These are phyloP conservation scores for Verticillium klebahnii DNA, from an alignment of 2,329 filamentous ascomycete genomes.

Conservation along the genomic window DNA sequence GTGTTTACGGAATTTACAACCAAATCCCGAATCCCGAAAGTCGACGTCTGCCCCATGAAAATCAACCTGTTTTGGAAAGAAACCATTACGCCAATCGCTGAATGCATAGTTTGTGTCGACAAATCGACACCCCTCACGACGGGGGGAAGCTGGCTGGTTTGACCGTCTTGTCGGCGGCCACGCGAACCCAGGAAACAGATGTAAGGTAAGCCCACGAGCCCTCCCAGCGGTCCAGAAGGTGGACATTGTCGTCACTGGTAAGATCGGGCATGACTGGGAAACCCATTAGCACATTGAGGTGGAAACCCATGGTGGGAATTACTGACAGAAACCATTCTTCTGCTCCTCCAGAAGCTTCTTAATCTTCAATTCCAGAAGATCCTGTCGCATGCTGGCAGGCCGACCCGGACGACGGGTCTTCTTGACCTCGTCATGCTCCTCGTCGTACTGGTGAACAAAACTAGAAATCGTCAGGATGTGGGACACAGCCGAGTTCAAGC, in stretches of 20 bases:
- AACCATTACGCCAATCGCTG: not conserved
- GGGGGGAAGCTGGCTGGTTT: constrained; percentile 74
- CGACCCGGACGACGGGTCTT: constrained; percentile 71
- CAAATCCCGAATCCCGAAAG: not conserved
- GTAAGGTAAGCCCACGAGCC: constrained; percentile 79
- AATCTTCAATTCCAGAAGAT: constrained; percentile 68
- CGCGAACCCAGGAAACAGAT: constrained; percentile 70
- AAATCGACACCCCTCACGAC: constrained; percentile 3
- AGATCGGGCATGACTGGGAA: constrained; percentile 68
- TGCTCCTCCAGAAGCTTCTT: constrained; percentile 73
- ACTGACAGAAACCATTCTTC: constrained; percentile 73
- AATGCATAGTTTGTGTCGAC: not conserved
- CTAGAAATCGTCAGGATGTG: constrained; percentile 34
- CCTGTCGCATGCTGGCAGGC: constrained; percentile 72
- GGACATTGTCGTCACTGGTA: constrained; percentile 58
- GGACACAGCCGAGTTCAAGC: not conserved
- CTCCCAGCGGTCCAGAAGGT: constrained; percentile 69
- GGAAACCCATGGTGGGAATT: not conserved
- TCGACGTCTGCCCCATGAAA: not conserved
- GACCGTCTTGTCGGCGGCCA: constrained; percentile 60
- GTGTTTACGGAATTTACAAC: constrained; percentile 3
- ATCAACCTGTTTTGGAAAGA: not conserved
- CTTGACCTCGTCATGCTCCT: constrained; percentile 62
- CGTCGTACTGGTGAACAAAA: constrained; percentile 64
- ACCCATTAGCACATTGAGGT: constrained; percentile 11